Evolutionary conservation across 352 stramenopile genomes (phyloP).

Genomic region (Phytophthora lateralis): DNA sequence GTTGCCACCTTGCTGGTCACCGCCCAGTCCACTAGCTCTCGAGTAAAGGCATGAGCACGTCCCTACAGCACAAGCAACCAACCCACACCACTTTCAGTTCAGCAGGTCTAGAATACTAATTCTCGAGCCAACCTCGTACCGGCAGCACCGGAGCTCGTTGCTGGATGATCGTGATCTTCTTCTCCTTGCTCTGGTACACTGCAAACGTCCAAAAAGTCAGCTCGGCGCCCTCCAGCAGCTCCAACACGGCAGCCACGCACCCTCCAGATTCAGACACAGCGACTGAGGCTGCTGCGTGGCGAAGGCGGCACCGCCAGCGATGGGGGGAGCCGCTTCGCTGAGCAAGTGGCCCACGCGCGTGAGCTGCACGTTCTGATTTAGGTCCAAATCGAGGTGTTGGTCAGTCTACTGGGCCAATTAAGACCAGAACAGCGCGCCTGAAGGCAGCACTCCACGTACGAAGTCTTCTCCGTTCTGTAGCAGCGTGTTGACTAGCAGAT

Average conservation of each 20-base stretch:
- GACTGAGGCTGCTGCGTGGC: constrained; percentile 40
- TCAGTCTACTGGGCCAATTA: constrained; percentile 3
- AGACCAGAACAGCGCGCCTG: background rate
- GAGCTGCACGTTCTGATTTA: constrained; percentile 43
- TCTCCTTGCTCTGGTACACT: constrained; percentile 72
- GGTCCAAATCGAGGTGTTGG: constrained; percentile 4
- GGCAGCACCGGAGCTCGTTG: constrained; percentile 62
- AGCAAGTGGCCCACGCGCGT: constrained; percentile 64
- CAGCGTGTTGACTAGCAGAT: constrained; percentile 79
- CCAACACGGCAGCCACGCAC: constrained; percentile 31
- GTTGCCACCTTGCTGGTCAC: constrained; percentile 42
- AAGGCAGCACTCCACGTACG: constrained; percentile 32
- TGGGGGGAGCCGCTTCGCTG: constrained; percentile 59
- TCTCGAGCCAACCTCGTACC: constrained; percentile 22
- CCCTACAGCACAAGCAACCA: constrained; percentile 41
- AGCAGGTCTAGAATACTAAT: background rate
- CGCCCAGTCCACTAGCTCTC: constrained; percentile 68
- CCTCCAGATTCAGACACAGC: constrained; percentile 82
- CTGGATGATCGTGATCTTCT: constrained; percentile 77
- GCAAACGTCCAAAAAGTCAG: constrained; percentile 7
- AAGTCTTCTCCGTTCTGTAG: constrained; percentile 52
- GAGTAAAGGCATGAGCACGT: constrained; percentile 49
- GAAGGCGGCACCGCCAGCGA: constrained; percentile 65
- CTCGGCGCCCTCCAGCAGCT: background rate
- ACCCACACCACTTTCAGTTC: background rate